Evolutionary conservation across 75 land plant genomes (phyloP).

Genomic region (Sequoiadendron giganteum): DNA sequence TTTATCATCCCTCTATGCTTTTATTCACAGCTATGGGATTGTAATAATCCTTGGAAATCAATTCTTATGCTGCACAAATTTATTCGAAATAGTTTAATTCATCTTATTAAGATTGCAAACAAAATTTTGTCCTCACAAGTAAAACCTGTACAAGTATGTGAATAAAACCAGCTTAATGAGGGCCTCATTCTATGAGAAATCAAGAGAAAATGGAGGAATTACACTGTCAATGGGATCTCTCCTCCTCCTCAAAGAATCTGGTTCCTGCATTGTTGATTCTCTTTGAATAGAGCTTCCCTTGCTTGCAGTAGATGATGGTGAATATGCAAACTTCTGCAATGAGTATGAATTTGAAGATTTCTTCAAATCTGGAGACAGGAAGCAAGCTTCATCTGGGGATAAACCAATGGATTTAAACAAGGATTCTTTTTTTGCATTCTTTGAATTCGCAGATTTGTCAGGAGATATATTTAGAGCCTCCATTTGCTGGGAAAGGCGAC

Average conservation of each 20-base stretch:
- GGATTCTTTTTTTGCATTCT: conserved; percentile 28
- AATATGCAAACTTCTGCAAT: conserved; percentile 21
- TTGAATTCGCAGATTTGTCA: conserved; percentile 23
- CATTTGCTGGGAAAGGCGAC: conserved; percentile 71
- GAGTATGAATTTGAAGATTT: conserved; percentile 15
- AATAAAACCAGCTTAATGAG: not conserved
- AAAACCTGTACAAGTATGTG: not conserved
- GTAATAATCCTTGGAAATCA: not conserved
- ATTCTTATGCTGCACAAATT: not conserved
- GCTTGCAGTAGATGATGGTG: conserved; percentile 32
- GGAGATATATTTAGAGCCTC: conserved; percentile 47
- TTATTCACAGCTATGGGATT: not conserved
- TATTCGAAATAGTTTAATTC: not conserved
- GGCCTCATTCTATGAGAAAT: not conserved
- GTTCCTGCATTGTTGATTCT: conserved; percentile 36
- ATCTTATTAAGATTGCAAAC: not conserved
- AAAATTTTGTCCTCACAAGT: not conserved
- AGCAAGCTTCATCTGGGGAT: conserved; percentile 33
- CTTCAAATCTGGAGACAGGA: conserved; percentile 41
- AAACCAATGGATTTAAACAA: conserved; percentile 79
- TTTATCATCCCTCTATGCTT: not conserved
- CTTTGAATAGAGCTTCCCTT: conserved; percentile 35
- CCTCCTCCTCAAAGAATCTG: conserved; percentile 79
- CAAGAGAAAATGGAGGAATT: conserved; percentile 15
- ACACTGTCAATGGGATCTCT: conserved; percentile 87